Conservation (phyloP, 306 rosid genomes). For the Vigna unguiculata region DNA sequence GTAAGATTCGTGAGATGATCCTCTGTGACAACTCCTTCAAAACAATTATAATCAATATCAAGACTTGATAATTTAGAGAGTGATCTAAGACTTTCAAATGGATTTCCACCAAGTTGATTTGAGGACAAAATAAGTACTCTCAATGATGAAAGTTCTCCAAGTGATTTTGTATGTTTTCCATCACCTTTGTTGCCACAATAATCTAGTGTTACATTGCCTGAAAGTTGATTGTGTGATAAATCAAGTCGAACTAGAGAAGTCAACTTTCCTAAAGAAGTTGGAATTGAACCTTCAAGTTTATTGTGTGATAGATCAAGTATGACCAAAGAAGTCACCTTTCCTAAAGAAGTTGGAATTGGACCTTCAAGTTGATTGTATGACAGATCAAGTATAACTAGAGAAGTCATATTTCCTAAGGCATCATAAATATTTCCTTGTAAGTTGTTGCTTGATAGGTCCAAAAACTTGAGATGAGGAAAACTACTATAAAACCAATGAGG, state of each 20-base stretch:
- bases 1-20: slow-evolving; percentile 15
- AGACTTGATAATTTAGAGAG: not conserved
- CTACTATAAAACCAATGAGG: not conserved
- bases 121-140: not conserved
- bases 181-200: too few relatives aligned
- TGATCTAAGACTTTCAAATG: not conserved
- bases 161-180: not conserved
- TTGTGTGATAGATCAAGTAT: too few relatives aligned
- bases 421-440: not conserved
- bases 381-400: not conserved
- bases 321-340: too few relatives aligned
- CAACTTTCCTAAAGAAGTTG: too few relatives aligned
- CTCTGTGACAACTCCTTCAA: slow-evolving; percentile 19
- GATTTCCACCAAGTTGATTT: not conserved
- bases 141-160: not conserved
- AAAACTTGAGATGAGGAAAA: slow-evolving; percentile 19
- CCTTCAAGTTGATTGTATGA: not conserved
- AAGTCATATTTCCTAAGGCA: slow-evolving; percentile 34
- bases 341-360: not conserved
- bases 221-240: too few relatives aligned
- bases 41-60: not conserved
- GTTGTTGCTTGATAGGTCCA: not conserved
- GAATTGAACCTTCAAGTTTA: too few relatives aligned
- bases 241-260: too few relatives aligned
- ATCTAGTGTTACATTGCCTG: not conserved